Evolutionary conservation across 1,139 yeast species (phyloP).

Genomic region (Kurtzmaniella quercitrusa): DNA sequence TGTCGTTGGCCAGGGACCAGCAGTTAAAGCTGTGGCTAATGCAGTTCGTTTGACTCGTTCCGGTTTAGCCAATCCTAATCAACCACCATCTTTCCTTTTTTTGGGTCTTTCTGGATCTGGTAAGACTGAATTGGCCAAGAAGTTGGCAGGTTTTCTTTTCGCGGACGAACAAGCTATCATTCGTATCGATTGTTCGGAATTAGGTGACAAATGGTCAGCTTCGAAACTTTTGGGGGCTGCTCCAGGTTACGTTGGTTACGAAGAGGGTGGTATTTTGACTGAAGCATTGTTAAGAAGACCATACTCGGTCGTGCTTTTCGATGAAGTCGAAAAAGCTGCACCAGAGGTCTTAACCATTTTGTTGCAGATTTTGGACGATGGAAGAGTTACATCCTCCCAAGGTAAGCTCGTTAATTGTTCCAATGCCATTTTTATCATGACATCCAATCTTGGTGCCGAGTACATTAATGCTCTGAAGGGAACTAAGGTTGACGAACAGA

Average conservation of each 20-base stretch:
- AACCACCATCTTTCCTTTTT: constrained; percentile 94
- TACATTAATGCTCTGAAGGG: constrained; percentile 69
- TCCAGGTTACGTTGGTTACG: constrained; percentile 97
- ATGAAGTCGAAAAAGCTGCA: constrained; percentile 98
- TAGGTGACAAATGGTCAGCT: constrained; percentile 92
- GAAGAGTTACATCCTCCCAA: constrained; percentile 89
- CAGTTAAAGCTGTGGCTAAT: constrained; percentile 93
- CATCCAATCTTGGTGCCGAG: constrained; percentile 95
- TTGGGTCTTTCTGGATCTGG: constrained; percentile 97
- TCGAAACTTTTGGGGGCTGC: constrained; percentile 96
- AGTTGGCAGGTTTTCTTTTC: constrained; percentile 90
- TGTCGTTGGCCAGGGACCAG: constrained; percentile 95
- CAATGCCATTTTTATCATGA: constrained; percentile 90
- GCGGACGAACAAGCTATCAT: constrained; percentile 96
- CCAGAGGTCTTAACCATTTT: constrained; percentile 94
- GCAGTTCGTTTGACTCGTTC: constrained; percentile 91
- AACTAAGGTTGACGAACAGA: constrained; percentile 58
- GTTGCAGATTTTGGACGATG: constrained; percentile 92
- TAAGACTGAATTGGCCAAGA: constrained; percentile 96
- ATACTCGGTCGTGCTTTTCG: constrained; percentile 89
- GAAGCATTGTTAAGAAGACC: constrained; percentile 90
- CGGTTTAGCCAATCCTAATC: constrained; percentile 94
- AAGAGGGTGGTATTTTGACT: constrained; percentile 94
- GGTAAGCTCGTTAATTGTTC: constrained; percentile 93
- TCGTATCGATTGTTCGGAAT: constrained; percentile 95